phyloP scores from a whole-genome alignment of 208 protist species.

The Wallacemonas sp. region DNA sequence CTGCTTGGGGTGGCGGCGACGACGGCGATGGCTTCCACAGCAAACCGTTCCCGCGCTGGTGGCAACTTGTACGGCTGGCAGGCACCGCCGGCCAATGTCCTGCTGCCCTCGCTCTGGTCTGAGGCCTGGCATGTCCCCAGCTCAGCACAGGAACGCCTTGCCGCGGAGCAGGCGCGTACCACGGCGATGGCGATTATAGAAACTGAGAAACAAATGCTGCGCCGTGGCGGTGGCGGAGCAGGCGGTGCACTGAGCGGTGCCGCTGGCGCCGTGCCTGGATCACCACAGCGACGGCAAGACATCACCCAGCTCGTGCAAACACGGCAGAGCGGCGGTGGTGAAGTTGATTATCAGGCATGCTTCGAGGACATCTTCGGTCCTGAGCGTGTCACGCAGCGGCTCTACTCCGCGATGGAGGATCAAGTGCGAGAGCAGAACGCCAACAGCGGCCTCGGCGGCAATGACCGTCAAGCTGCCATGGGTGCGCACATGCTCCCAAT shows the following conservation, averaged over 20 bases:
- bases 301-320: not conserved
- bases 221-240: slow-evolving; percentile 9
- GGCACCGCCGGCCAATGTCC: slow-evolving; percentile 27
- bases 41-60: not conserved
- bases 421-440: not conserved
- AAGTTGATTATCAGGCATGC: slow-evolving; percentile 36
- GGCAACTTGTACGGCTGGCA: slow-evolving; percentile 25
- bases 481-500: too few species aligned
- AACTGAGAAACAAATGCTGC: slow-evolving; percentile 19
- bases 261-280: not conserved
- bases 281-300: not conserved
- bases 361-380: slow-evolving; percentile 31
- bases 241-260: not conserved
- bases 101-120: slow-evolving; percentile 19
- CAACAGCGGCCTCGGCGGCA: too few species aligned
- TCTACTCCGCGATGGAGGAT: slow-evolving; percentile 7
- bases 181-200: slow-evolving; percentile 11
- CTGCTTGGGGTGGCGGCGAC: slow-evolving; percentile 11
- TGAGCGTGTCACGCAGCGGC: slow-evolving; percentile 16
- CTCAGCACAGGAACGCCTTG: not conserved
- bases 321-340: not conserved
- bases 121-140: slow-evolving; percentile 1
- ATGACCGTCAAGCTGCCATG: not conserved
- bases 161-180: not conserved
- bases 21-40: not conserved